Evolutionary conservation across 768 basidiomycete genomes (phyloP).

Genomic region (Dacryopinax spathularia): DNA sequence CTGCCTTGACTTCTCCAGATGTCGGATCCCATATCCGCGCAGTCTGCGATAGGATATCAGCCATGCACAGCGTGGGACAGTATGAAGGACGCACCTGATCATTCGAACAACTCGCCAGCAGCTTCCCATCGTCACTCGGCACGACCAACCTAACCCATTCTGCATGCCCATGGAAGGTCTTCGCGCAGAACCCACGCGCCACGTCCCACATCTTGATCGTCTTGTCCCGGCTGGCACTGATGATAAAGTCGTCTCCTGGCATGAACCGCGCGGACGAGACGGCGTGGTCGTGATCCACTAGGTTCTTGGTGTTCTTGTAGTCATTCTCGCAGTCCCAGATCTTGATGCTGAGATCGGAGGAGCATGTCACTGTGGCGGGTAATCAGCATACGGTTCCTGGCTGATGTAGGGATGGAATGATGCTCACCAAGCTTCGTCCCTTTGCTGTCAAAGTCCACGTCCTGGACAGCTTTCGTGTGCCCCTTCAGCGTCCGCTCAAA

Average conservation of each 20-base stretch:
- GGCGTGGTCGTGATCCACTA: constrained; percentile 82
- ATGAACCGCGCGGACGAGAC: constrained; percentile 77
- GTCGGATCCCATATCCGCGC: constrained; percentile 60
- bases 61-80: background rate
- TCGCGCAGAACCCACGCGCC: constrained; percentile 55
- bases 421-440: constrained; percentile 60
- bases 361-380: constrained; percentile 42
- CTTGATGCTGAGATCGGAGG: constrained; percentile 81
- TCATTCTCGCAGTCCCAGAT: constrained; percentile 84
- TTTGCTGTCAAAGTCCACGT: constrained; percentile 79
- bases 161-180: constrained; percentile 60
- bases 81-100: constrained; percentile 52
- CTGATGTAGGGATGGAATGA: background rate
- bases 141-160: constrained; percentile 66
- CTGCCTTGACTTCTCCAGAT: constrained; percentile 63
- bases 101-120: constrained; percentile 68
- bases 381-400: background rate
- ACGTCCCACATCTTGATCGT: constrained; percentile 81
- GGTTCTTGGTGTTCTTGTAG: constrained; percentile 76
- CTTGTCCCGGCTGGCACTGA: constrained; percentile 77
- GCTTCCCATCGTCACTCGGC: constrained; percentile 46
- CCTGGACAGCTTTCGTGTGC: constrained; percentile 77
- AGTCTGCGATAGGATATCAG: constrained; percentile 37
- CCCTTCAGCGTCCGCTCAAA: constrained; percentile 85
- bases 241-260: constrained; percentile 67